Percentiles rank a stretch among this genome's conserved stretches.
Evolutionary conservation across 192 early-diverging fungal genomes (phyloP).

Genomic region (Coemansia erecta): DNA sequence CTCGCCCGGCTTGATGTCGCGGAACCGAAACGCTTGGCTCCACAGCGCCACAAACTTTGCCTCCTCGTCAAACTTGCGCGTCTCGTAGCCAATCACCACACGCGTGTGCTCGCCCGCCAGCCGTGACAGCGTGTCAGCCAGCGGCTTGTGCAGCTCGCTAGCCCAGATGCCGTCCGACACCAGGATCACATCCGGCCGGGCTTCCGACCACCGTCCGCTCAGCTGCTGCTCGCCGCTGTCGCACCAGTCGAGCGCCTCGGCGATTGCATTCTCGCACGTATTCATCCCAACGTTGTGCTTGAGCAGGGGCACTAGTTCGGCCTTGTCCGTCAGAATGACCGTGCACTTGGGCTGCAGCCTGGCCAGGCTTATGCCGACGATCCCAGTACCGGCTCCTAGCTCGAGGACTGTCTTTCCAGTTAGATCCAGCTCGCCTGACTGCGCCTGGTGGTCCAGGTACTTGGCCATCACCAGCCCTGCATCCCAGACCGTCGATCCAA

Average conservation of each 20-base stretch:
- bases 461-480: constrained; percentile 34
- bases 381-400: constrained; percentile 36
- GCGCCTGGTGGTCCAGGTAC: constrained; percentile 28
- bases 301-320: constrained; percentile 26
- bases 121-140: constrained; percentile 28
- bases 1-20: constrained; percentile 45
- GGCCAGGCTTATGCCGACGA: constrained; percentile 33
- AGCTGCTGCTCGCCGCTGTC: not conserved
- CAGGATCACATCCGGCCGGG: constrained; percentile 21
- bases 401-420: constrained; percentile 31
- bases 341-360: constrained; percentile 21
- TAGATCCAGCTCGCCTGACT: constrained; percentile 16
- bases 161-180: constrained; percentile 43
- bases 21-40: constrained; percentile 34
- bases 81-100: constrained; percentile 34
- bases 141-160: constrained; percentile 26
- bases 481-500: constrained; percentile 45
- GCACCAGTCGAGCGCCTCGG: constrained; percentile 22
- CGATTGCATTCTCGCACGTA: constrained; percentile 4
- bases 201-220: not conserved
- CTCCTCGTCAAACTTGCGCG: constrained; percentile 34
- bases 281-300: constrained; percentile 33
- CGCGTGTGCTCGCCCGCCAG: constrained; percentile 14
- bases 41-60: constrained; percentile 37
- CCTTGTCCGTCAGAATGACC: constrained; percentile 33